A percentile compares a stretch with the other conserved stretches of the same genome.
Conservation (phyloP, 495 filamentous ascomycete species). For the Copromyces sp. region DNA sequence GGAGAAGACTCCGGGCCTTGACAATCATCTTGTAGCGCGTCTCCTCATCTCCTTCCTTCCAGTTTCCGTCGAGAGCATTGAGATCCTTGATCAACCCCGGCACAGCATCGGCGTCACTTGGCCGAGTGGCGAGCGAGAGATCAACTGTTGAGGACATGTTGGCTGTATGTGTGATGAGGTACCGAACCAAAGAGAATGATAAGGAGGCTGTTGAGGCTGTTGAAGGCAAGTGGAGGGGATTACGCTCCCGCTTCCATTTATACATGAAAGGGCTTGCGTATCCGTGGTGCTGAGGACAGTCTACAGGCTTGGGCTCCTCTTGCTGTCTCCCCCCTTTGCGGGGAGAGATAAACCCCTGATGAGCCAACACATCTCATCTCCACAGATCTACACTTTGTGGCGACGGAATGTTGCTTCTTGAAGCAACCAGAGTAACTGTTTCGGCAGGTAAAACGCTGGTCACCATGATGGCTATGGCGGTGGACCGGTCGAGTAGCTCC, state of each 20-base stretch:
- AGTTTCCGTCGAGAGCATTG: neutral
- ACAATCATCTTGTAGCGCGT: constrained; percentile 13
- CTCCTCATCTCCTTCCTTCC: constrained; percentile 3
- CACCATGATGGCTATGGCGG: neutral
- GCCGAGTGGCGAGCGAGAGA: constrained; percentile 7
- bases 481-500: neutral
- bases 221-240: neutral
- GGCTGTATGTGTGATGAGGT: neutral
- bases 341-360: neutral
- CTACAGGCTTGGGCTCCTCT: neutral
- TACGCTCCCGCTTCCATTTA: neutral
- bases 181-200: neutral
- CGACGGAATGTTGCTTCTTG: neutral
- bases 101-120: constrained; percentile 8
- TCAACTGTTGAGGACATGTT: constrained; percentile 1
- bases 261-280: neutral
- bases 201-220: neutral
- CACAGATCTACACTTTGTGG: neutral
- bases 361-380: neutral
- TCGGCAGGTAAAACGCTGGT: neutral
- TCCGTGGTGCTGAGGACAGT: neutral
- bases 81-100: constrained; percentile 10
- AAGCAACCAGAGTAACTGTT: neutral
- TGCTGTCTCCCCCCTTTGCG: neutral
- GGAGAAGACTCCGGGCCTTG: constrained; percentile 18